These are phyloP conservation scores for Chrysoporthe austroafricana DNA, from an alignment of 2,329 filamentous ascomycete species.

Conservation along the genomic window DNA sequence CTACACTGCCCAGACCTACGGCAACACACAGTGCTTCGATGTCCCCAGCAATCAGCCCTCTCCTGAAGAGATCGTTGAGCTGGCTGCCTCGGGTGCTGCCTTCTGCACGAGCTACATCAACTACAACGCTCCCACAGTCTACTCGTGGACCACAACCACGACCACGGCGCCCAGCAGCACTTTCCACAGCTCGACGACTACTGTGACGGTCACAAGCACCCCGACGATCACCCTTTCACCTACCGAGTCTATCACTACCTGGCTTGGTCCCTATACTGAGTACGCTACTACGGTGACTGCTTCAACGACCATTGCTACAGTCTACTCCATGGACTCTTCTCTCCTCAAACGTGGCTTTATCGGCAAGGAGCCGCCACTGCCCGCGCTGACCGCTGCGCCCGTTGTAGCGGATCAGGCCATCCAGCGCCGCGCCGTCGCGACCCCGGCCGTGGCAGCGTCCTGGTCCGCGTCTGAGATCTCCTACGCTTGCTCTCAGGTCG, in stretches of 20 bases:
- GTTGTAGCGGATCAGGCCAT: not conserved
- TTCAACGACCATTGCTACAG: not conserved
- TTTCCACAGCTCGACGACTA: not conserved
- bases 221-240: not conserved
- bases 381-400: not conserved
- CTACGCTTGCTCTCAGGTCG: not conserved
- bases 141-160: not conserved
- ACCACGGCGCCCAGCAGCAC: not conserved
- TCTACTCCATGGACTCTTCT: not conserved
- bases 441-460: not conserved
- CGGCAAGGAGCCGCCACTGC: not conserved
- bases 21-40: not conserved
- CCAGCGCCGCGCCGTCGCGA: not conserved
- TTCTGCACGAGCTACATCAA: slow-evolving; percentile 10
- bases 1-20: not conserved
- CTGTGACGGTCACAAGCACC: not conserved
- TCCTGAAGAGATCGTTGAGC: not conserved
- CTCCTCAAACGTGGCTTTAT: not conserved
- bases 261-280: not conserved
- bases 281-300: not conserved
- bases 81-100: not conserved
- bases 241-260: not conserved
- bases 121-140: not conserved
- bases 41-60: slow-evolving; percentile 8
- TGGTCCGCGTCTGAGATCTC: slow-evolving; percentile 7